Percentiles rank a stretch among this genome's conserved stretches.
Evolutionary conservation across 306 rosid species (phyloP).

Genomic region (Dryas drummondii): DNA sequence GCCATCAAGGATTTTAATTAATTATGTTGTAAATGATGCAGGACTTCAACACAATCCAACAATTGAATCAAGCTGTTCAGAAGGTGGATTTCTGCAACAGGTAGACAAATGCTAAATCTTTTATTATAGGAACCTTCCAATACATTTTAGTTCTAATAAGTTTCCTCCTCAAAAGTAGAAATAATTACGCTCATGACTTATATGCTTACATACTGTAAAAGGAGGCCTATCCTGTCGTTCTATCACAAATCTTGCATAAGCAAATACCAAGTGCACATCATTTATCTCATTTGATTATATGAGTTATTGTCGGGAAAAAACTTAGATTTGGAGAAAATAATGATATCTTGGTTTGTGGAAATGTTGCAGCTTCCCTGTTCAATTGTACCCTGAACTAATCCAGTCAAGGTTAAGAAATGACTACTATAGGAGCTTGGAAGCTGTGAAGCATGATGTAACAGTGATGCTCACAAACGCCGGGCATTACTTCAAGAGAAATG

Average conservation of each 20-base stretch:
- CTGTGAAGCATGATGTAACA: slow-evolving; percentile 63
- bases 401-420: slow-evolving; percentile 52
- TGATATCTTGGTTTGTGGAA: slow-evolving; percentile 25
- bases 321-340: slow-evolving; percentile 11
- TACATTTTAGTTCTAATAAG: background rate
- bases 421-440: slow-evolving; percentile 71
- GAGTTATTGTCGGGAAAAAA: background rate
- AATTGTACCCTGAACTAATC: slow-evolving; percentile 66
- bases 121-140: background rate
- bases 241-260: no score
- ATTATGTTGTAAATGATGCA: slow-evolving; percentile 26
- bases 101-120: slow-evolving; percentile 30
- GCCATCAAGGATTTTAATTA: slow-evolving; percentile 20
- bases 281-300: background rate
- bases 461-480: slow-evolving; percentile 58
- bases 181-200: background rate
- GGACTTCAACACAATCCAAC: slow-evolving; percentile 48
- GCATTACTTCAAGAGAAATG: slow-evolving; percentile 37
- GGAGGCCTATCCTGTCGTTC: no score
- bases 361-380: slow-evolving; percentile 60
- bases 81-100: slow-evolving; percentile 66
- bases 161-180: background rate
- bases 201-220: no score
- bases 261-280: no score
- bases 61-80: slow-evolving; percentile 53